Evolutionary conservation across 2,329 filamentous ascomycete genomes (phyloP), one percentile per base, ranked within the genome.

Genomic region (Canariomyces notabilis): DNA sequence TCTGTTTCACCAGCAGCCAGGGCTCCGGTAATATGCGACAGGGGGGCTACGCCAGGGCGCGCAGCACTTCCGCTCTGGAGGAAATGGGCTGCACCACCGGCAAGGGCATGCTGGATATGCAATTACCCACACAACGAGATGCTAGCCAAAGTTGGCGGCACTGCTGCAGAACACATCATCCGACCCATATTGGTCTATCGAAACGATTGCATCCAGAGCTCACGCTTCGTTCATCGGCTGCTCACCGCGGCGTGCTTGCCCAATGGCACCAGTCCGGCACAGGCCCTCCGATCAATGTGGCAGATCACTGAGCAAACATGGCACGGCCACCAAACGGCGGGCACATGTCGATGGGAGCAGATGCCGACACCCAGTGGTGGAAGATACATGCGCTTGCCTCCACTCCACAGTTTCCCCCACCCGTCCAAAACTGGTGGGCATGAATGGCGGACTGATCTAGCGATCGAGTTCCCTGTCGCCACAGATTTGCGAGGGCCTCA

Each of bases 1-100:
- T 61, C 63, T 70, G 74, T 77, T 77, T 77, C 74, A 76, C 69
- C 66, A 72, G 59, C 59, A 64, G 63, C 67, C 63, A 61, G 70
- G 68, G 63, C 51, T 54, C 52, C 52, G 54, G 55, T 59, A 59
- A 59, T 61, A 61, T 64, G 64, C 61, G 62, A 64, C 64, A 66
- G 45, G 49, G 49, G 55, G 54, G 55, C 42, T 39, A 45, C 54
- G 53, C 56, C 50, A 53, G 58, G 57, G 57, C 53, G 52, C 51
- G 52, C 55, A 59, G 56, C 56, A 53, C 57, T 52, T 51, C 50
- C 52, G 53, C 48, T 44, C 44, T 42, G 42, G 37, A 47, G 35
- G 45, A 44, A 35, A 42, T 42, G 41, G 22, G 44, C 34, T 51
- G 50, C 48, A 46, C 46, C 37, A 42, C 46, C 42, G n/a, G n/a